Evolutionary conservation across 2,329 filamentous ascomycete species (phyloP), one percentile per base, ranked within the genome.

Genomic region (Diaporthe citriasiana): DNA sequence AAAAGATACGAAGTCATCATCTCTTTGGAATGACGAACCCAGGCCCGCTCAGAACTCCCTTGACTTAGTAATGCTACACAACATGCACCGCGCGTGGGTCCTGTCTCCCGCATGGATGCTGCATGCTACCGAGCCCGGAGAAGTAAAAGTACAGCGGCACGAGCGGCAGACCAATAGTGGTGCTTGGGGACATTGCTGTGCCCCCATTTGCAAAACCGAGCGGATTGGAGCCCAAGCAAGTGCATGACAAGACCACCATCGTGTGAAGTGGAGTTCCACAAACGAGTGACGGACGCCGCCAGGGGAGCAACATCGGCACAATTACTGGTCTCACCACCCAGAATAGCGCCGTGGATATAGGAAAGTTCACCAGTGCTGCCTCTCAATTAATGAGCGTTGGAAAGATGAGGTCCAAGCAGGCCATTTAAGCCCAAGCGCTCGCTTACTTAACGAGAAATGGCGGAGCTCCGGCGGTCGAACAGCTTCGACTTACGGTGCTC

Each of bases 61-160:
- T 35, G 22, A 27, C 8, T 19, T 27, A 25, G 45, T 33, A 30
- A 38, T 63, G 27, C 30, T 51, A 40, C 63, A 51, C n/a, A 2
- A 8, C n/a, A 19, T 51, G 30, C 22, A 27, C 30, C 6, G 17
- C n/a, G 27, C 45, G n/a, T 51, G 63, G 63, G 30, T 66, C 63
- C 63, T 51, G 63, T n/a, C 63, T 66, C 30, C 17, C 35, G 27
- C 15, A n/a, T 50, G 60, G 42, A 35, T 35, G 45, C 19, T 66
- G 22, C 40, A 33, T 65, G 30, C 42, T 13, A 38, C 42, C 27
- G 45, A 19, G 22, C 30, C n/a, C 30, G n/a, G 40, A 51, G 22
- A 51, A 51, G 30, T 66, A 51, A 66, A 51, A 51, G 45, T 66
- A 53, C 45, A 3, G 45, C 22, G 13, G n/a, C n/a, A n/a, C n/a